Evolutionary conservation across 176 grass and related monocot species (phyloP).

Genomic region (Raddia distichophylla): DNA sequence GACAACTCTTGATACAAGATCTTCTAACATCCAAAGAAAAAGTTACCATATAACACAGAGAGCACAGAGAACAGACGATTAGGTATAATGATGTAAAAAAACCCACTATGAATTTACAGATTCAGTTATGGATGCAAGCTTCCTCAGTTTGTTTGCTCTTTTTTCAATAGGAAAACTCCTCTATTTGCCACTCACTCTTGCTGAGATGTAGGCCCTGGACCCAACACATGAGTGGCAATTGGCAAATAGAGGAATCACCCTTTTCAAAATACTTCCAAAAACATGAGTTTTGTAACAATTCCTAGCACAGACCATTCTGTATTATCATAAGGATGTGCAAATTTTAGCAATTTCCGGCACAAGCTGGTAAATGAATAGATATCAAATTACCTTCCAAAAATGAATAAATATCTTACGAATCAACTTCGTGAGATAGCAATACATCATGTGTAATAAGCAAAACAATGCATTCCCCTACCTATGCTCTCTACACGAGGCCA

Average conservation of each 20-base stretch:
- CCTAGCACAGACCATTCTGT: background rate
- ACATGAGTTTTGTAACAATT: background rate
- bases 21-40: background rate
- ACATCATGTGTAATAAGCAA: background rate
- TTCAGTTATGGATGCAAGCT: background rate
- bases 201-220: no score
- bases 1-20: background rate
- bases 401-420: background rate
- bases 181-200: no score
- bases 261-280: background rate
- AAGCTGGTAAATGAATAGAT: background rate
- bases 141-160: constrained; percentile 12
- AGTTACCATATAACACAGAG: constrained; percentile 1
- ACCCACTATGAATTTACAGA: background rate
- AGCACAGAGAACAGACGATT: no score
- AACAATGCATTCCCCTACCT: background rate
- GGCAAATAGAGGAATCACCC: no score
- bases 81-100: background rate
- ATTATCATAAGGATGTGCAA: background rate
- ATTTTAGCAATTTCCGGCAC: background rate
- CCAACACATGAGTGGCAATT: no score
- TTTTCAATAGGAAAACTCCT: no score
- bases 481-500: background rate
- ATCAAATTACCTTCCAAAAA: background rate
- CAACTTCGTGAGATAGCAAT: background rate